Evolutionary conservation across 2,329 filamentous ascomycete genomes (phyloP), one percentile per base, ranked within the genome.

Genomic region (Alternaria solani): DNA sequence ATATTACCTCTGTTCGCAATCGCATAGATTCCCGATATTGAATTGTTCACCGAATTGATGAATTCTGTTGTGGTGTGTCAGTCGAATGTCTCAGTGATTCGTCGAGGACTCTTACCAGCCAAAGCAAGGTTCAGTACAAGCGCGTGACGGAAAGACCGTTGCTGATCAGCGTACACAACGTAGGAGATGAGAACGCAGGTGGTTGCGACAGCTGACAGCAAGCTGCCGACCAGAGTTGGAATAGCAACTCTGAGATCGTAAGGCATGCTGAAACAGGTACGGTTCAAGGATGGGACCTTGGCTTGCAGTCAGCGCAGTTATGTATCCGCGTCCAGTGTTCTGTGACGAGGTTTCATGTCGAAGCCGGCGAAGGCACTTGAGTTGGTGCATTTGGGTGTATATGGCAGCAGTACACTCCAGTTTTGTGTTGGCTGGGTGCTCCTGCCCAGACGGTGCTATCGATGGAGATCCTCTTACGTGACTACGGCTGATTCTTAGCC

Each of bases 11-110:
- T 61, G 30, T 74, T 67, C 4, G 62, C 61, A 5, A 81, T 64
- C 14, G 76, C 75, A 43, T 77, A 69, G 23, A 77, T 68, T 20
- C 81, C 81, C 1, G 81, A 82, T 14, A 81, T 67, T 4, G 77
- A 75, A 64, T 83, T 82, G 69, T 81, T 81, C 14, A 78, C 61
- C 43, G 77, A 77, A 64, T 83, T 83, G 44, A 57, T 28, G 51
- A 81, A 48, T 56, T 59, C 57, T 67, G 23, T 11, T 9, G 7
- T 3, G 12, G 2, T 20, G 14, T n/a, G 44, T 62, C 20, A 57
- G 48, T 62, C 20, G 44, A 20, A 46, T 9, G 20, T 51, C n/a
- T 34, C 5, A 20, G 25, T n/a, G 44, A 18, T 12, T 8, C 28
- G 16, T 26, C 42, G 7, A 47, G 26, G 23, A n/a, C 39, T 49